Evolutionary conservation across 2,329 filamentous ascomycete genomes (phyloP), one percentile per base, ranked within the genome.

Genomic region (Xylaria sp.): DNA sequence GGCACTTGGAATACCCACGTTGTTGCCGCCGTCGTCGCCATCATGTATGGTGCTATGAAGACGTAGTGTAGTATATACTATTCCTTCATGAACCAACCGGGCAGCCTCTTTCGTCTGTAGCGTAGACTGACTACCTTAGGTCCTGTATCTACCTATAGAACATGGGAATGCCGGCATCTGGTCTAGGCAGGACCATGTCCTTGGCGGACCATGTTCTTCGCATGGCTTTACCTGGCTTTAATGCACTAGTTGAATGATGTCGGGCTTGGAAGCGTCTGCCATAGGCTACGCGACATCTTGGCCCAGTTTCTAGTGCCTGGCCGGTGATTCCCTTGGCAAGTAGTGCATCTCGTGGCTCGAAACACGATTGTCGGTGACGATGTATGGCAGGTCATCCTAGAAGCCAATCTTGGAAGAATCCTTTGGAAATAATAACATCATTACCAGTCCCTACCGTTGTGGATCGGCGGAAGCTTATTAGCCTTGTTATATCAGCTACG

Each of bases 301-400:
- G 29, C 10, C 18, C 6, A 6, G 21, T 40, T 37, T 40, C 13
- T 50, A 18, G 29, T 18, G 18, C 23, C 53, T 35, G 25, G 25
- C 37, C 27, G 21, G 60, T 50, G 13, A 47, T 55, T 27, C 29
- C 44, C 44, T 21, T 29, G 48, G 25, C 5, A 29, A 9, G 37
- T 25, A 60, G 27, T 18, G n/a, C 32, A 10, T 37, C 32, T 61
- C 21, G 50, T 60, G 40, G n/a, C 51, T 54, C 58, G 51, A 48
- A n/a, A 47, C 58, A 29, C n/a, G 62, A 65, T 37, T 65, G 66
- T 61, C 51, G 57, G 62, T n/a, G 42, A 57, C 18, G 40, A 57
- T 63, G 12, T 21, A 54, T 12, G 5, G 13, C 23, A 32, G 44
- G 65, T 2, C 9, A 54, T 47, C 37, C 27, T 50, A 23, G 47